Percentiles rank a stretch among this genome's conserved stretches.
Conservation (phyloP, 192 early-diverging fungal species). For the Irineochytrium annulatum region DNA sequence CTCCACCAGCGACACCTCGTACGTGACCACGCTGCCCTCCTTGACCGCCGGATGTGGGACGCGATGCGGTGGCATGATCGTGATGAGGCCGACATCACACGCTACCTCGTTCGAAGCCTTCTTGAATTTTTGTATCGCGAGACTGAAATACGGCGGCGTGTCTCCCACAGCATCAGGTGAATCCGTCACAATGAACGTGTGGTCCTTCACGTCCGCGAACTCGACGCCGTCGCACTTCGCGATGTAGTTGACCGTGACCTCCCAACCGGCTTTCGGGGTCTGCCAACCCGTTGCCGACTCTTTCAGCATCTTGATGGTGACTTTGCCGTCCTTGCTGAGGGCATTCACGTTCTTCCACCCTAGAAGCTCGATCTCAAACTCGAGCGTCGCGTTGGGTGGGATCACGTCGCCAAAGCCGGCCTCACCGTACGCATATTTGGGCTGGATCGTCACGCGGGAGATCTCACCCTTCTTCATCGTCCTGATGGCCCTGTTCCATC, state of each 20-base stretch:
- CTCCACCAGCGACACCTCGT: slow-evolving; percentile 3
- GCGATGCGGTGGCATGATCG: background rate
- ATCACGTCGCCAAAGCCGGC: slow-evolving; percentile 51
- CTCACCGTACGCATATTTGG: slow-evolving; percentile 60
- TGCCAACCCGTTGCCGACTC: slow-evolving; percentile 8
- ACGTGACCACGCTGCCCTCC: slow-evolving; percentile 2
- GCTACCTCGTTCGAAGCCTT: background rate
- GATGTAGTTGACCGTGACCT: slow-evolving; percentile 13
- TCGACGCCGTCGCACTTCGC: slow-evolving; percentile 3
- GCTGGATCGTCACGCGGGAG: slow-evolving; percentile 51
- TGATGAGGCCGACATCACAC: slow-evolving; percentile 8
- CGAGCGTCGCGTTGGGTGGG: slow-evolving; percentile 54
- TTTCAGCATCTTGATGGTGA: slow-evolving; percentile 17
- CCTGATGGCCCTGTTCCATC: slow-evolving; percentile 65
- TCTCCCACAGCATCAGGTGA: background rate
- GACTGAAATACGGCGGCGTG: background rate
- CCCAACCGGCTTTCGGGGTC: slow-evolving; percentile 19
- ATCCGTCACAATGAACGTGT: background rate
- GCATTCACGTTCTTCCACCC: slow-evolving; percentile 10
- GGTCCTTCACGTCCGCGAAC: background rate
- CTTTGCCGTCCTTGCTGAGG: slow-evolving; percentile 7
- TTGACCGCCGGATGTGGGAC: background rate
- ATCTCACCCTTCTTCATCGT: slow-evolving; percentile 62
- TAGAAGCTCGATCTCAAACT: slow-evolving; percentile 55
- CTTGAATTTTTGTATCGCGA: slow-evolving; percentile 19